phyloP scores from a whole-genome alignment of 495 filamentous ascomycete genomes.

The Corynascus novoguineensis region DNA sequence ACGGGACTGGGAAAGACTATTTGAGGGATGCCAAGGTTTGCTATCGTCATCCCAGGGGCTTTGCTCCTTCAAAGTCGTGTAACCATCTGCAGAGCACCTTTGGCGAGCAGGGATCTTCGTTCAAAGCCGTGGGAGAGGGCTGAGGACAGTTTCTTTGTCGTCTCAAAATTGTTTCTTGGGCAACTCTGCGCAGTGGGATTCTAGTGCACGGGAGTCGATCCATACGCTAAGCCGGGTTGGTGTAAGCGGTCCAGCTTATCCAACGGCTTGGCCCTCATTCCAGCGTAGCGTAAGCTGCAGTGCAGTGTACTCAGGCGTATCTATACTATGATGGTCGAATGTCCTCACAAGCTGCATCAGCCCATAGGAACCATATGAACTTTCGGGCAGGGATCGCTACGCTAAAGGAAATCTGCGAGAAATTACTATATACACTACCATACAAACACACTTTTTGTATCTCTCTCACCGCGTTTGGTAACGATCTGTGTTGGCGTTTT shows the following conservation, averaged over 20 bases:
- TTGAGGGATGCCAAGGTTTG: background rate
- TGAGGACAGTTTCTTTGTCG: background rate
- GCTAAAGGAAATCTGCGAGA: no score
- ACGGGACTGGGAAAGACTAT: background rate
- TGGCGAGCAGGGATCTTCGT: conserved; percentile 4
- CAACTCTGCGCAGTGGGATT: background rate
- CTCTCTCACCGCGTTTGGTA: no score
- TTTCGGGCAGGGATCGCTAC: no score
- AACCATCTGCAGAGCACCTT: conserved; percentile 1
- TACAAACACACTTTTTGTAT: no score
- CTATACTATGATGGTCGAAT: no score
- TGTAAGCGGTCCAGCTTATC: background rate
- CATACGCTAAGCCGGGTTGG: background rate
- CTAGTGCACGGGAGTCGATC: background rate
- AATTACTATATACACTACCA: no score
- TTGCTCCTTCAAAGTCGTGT: no score
- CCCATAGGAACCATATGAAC: no score
- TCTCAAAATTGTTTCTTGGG: background rate
- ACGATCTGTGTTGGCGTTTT: no score
- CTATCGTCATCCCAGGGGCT: background rate
- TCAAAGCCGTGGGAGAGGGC: background rate
- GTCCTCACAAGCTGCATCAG: no score
- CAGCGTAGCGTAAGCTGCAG: background rate
- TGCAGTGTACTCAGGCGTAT: no score
- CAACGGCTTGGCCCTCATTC: background rate